Conservation (phyloP, 371 early-diverging fungal species). For the Mucor piriformis region DNA sequence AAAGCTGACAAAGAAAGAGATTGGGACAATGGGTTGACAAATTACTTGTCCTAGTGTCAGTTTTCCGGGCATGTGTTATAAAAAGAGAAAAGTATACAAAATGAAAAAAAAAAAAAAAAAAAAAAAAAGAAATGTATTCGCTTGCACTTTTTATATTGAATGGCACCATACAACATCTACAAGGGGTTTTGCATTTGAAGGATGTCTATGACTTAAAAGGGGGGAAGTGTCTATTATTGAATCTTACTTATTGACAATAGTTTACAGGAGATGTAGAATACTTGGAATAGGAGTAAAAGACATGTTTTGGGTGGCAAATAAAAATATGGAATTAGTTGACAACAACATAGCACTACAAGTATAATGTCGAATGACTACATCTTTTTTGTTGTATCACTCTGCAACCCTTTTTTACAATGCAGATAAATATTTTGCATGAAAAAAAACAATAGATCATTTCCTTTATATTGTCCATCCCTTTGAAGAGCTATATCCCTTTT, state of each 20-base stretch:
- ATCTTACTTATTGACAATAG: too few relatives aligned
- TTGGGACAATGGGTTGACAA: slow-evolving; percentile 25
- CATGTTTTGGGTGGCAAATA: too few relatives aligned
- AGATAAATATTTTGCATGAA: neutral
- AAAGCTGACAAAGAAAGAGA: slow-evolving; percentile 18
- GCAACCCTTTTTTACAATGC: neutral
- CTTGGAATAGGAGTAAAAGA: too few relatives aligned
- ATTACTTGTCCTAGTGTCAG: slow-evolving; percentile 27
- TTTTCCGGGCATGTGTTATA: slow-evolving; percentile 7
- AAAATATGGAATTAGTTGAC: too few relatives aligned
- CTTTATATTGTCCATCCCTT: neutral
- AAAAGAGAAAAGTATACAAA: neutral
- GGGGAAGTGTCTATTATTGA: too few relatives aligned
- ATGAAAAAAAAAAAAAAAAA: neutral
- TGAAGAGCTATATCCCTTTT: neutral
- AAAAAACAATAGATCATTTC: neutral
- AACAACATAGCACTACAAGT: too few relatives aligned
- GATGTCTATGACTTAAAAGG: neutral
- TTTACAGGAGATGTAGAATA: too few relatives aligned
- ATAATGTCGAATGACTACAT: too few relatives aligned
- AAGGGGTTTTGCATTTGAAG: neutral
- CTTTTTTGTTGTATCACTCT: too few relatives aligned
- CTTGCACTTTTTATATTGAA: neutral
- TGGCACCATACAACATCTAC: neutral
- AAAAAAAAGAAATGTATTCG: too few relatives aligned